These are phyloP conservation scores for Gonium pectorale DNA, from an alignment of 139 green algal genomes.

Conservation along the genomic window DNA sequence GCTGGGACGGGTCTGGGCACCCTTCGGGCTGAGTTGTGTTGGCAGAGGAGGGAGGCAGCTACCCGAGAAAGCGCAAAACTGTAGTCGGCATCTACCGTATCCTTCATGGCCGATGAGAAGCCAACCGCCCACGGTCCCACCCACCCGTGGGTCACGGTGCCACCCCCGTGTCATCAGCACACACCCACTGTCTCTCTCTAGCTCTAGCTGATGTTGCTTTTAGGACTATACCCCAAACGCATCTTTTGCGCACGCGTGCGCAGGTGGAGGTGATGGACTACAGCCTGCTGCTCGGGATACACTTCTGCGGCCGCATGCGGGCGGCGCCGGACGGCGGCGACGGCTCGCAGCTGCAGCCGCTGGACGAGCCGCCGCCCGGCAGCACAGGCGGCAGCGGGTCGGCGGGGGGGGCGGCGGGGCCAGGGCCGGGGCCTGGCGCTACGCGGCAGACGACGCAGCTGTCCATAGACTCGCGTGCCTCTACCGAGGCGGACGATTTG, in stretches of 20 bases:
- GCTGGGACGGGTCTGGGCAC: no score
- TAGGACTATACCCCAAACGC: background rate
- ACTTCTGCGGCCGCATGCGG: conserved; percentile 61
- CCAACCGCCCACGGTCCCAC: no score
- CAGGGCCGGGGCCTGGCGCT: background rate
- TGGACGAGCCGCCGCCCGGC: background rate
- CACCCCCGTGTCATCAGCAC: no score
- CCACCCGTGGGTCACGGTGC: no score
- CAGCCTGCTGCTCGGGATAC: conserved; percentile 91
- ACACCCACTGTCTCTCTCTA: no score
- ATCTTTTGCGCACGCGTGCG: background rate
- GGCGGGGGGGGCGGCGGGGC: background rate
- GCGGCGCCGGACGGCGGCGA: background rate
- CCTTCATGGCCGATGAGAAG: no score
- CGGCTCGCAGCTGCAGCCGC: background rate
- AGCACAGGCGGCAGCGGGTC: background rate
- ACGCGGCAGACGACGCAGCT: background rate
- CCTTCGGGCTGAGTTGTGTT: no score
- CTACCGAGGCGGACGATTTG: background rate
- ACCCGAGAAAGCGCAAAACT: no score
- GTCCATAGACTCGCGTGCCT: background rate
- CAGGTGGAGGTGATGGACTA: conserved; percentile 96
- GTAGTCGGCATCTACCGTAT: no score
- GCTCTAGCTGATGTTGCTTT: no score
- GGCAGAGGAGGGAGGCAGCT: no score